These are phyloP conservation scores for Flaveria brownii DNA, from an alignment of 129 eudicot species.

Conservation along the genomic window DNA sequence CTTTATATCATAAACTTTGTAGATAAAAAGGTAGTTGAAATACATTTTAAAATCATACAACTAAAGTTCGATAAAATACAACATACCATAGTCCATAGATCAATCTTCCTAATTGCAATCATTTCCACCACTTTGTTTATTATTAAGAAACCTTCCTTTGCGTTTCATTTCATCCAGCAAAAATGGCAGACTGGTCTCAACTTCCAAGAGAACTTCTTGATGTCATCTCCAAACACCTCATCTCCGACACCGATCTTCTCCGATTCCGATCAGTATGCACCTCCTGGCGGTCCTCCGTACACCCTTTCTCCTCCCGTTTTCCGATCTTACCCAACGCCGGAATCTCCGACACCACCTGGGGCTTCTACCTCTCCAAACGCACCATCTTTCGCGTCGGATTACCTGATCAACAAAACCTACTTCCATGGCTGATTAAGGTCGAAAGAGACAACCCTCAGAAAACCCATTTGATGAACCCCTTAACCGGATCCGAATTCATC, in stretches of 20 bases:
- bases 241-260: conserved; percentile 59
- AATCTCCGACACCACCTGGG: conserved; percentile 73
- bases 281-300: conserved; percentile 69
- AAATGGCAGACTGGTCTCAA: conserved; percentile 87
- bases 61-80: background rate
- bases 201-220: conserved; percentile 80
- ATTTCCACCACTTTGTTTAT: conserved; percentile 1
- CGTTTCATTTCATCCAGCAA: background rate
- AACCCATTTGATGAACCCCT: conserved; percentile 56
- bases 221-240: conserved; percentile 56
- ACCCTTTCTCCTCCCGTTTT: conserved; percentile 40
- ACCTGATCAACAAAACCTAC: conserved; percentile 25
- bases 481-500: conserved; percentile 44
- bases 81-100: background rate
- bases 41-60: background rate
- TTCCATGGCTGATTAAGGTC: conserved; percentile 71
- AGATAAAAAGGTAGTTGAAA: background rate
- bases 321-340: conserved; percentile 74
- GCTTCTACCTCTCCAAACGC: conserved; percentile 67
- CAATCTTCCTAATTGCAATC: background rate
- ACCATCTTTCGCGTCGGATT: conserved; percentile 53
- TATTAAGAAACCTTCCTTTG: background rate
- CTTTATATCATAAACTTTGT: no score
- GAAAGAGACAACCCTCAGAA: conserved; percentile 49
- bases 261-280: conserved; percentile 92